Base-by-base conservation (phyloP, 768 basidiomycete genomes). In the Hygrophoropsis aurantiaca region DNA sequence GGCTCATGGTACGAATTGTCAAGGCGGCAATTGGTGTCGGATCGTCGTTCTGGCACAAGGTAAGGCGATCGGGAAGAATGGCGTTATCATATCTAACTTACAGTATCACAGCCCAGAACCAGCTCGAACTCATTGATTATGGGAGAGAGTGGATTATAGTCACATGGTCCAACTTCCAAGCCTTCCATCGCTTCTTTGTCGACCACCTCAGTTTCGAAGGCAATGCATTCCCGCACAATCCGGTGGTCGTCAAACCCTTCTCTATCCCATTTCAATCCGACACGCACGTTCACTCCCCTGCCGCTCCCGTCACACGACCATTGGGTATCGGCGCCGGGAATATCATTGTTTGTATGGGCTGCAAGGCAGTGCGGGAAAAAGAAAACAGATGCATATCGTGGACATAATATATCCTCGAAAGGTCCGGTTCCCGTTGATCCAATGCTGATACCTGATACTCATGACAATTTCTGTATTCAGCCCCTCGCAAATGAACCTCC, bases 1-100 rank as follows among this genome's bases (percentile, higher is more conserved):
- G n/a, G 95, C 97, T 0, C 77, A 74, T 32, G 97, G 97, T 0
- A 90, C 79, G 16, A 98, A 99, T 56, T 97, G 95, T 58, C 95
- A 98, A 64, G 84, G 94, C 5, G 94, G 87, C 65, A 99, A 99
- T 65, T 99, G 97, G 58, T 98, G 94, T 64, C 87, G 92, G 66
- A 88, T 93, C 2, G 89, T 97, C 37, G 84, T 90, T 3, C 78
- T 94, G 25, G 88, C 91, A 6, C 91, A 94, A 68, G 82, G 94
- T 94, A 56, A 42, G 65, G 56, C n/a, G n/a, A n/a, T n/a, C 2
- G 33, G 40, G 19, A 32, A 39, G 18, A 32, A 21, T n/a, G 40
- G 26, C 26, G 5, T 37, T 35, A 21, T 38, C 34, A 21, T n/a
- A n/a, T n/a, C 9, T 30, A 2, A 9, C 42, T 19, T 30, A 40